Evolutionary conservation across 805 yeast species (phyloP).

Genomic region (Lipomyces orientalis): DNA sequence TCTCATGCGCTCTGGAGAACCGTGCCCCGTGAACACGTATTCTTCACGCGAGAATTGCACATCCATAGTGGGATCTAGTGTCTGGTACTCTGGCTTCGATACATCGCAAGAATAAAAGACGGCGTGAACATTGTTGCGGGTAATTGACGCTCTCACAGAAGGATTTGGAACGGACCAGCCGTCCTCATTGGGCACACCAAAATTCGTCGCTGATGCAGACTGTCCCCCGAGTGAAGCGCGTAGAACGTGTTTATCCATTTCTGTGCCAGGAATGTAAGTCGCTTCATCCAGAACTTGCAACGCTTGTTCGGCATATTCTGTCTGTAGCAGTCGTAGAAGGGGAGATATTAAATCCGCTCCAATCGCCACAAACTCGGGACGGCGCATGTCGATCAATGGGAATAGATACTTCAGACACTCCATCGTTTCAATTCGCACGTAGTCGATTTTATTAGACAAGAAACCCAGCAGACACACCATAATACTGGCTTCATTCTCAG

Average conservation of each 20-base stretch:
- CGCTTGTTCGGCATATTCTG: constrained; percentile 88
- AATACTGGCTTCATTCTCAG: constrained; percentile 72
- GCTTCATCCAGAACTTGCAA: constrained; percentile 88
- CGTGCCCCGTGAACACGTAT: constrained; percentile 42
- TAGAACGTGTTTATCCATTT: constrained; percentile 87
- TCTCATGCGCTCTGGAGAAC: background rate
- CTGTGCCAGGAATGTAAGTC: constrained; percentile 82
- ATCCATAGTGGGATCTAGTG: constrained; percentile 40
- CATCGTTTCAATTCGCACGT: constrained; percentile 85
- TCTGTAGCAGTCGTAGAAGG: constrained; percentile 72
- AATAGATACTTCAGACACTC: constrained; percentile 73
- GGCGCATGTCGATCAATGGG: constrained; percentile 75
- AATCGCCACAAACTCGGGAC: constrained; percentile 81
- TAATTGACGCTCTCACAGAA: constrained; percentile 81
- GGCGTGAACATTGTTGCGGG: constrained; percentile 92
- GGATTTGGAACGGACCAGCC: constrained; percentile 99
- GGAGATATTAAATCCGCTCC: constrained; percentile 97
- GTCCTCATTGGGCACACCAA: constrained; percentile 91
- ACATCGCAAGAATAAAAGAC: constrained; percentile 85
- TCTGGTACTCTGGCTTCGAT: constrained; percentile 38
- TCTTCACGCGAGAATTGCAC: constrained; percentile 47
- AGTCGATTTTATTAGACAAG: constrained; percentile 72
- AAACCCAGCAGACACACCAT: constrained; percentile 79
- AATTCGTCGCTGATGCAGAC: constrained; percentile 80
- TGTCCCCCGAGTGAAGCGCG: constrained; percentile 89